Conservation (phyloP, 108 stramenopile species). For the Discostella stelligeroides region DNA sequence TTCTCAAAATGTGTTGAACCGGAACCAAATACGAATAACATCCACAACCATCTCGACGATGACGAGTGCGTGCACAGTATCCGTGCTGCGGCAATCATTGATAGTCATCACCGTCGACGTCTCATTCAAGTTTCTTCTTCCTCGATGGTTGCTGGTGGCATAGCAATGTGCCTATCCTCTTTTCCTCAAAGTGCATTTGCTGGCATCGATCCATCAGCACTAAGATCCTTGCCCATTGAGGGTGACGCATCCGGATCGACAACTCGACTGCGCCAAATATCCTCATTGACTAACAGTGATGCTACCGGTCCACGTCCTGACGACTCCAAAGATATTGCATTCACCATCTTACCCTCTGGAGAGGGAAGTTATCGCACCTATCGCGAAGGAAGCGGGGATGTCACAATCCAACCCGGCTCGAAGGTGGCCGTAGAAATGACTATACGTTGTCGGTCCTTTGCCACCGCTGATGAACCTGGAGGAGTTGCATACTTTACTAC, state of each 20-base stretch:
- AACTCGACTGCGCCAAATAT: slow-evolving; percentile 61
- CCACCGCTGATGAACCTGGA: slow-evolving; percentile 73
- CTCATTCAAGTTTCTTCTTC: not conserved
- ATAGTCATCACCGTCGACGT: not conserved
- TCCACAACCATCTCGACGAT: not conserved
- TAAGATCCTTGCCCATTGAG: not conserved
- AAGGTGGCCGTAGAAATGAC: slow-evolving; percentile 82
- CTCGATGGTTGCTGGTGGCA: not conserved
- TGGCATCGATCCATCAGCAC: slow-evolving; percentile 3
- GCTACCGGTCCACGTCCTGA: slow-evolving; percentile 53
- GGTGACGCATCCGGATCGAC: slow-evolving; percentile 64
- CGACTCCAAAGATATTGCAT: slow-evolving; percentile 59
- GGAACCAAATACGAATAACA: too few relatives aligned
- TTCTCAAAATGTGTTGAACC: too few relatives aligned
- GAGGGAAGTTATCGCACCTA: slow-evolving; percentile 67
- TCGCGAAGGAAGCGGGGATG: slow-evolving; percentile 67
- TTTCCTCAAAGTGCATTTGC: not conserved
- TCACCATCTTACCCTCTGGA: slow-evolving; percentile 57
- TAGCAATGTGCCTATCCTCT: too few relatives aligned
- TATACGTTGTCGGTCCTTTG: slow-evolving; percentile 72
- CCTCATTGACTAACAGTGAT: slow-evolving; percentile 36
- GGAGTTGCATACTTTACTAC: slow-evolving; percentile 75
- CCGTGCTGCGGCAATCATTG: not conserved
- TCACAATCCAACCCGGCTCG: slow-evolving; percentile 53
- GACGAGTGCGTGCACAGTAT: not conserved